A percentile compares a stretch with the other conserved stretches of the same genome.
phyloP scores from a whole-genome alignment of 2,329 filamentous ascomycete genomes.

The Pseudonectria buxi region DNA sequence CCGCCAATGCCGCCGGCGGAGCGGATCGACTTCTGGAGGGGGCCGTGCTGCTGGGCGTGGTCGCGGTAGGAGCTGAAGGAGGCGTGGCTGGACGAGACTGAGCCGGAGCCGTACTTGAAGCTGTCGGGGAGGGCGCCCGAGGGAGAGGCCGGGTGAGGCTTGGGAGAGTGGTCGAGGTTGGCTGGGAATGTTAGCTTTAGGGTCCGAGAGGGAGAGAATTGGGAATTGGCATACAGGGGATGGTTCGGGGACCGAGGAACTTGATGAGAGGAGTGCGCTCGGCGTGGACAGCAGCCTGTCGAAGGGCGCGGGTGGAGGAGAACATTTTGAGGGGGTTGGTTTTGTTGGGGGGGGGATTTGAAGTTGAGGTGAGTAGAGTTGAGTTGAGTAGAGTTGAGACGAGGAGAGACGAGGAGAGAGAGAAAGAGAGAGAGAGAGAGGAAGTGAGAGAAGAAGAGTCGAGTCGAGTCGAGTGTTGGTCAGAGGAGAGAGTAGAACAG shows the following conservation, averaged over 20 bases:
- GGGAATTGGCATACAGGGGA: slow-evolving; percentile 43
- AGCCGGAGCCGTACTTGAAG: slow-evolving; percentile 33
- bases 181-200: slow-evolving; percentile 38
- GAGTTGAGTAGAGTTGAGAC: too few species aligned
- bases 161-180: slow-evolving; percentile 64
- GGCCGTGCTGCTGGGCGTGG: slow-evolving; percentile 71
- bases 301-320: slow-evolving; percentile 47
- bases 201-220: neutral
- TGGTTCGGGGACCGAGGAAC: slow-evolving; percentile 54
- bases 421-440: too few species aligned
- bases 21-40: slow-evolving; percentile 55
- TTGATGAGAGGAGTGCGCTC: slow-evolving; percentile 56
- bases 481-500: too few species aligned
- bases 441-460: too few species aligned
- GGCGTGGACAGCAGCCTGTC: slow-evolving; percentile 52
- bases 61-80: slow-evolving; percentile 73
- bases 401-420: slow-evolving; percentile 2
- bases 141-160: slow-evolving; percentile 67
- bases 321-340: slow-evolving; percentile 38
- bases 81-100: slow-evolving; percentile 39
- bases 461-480: too few species aligned
- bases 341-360: slow-evolving; percentile 5
- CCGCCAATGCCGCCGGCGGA: slow-evolving; percentile 46
- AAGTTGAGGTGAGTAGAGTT: slow-evolving; percentile 5
- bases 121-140: slow-evolving; percentile 53